Evolutionary conservation across 192 early-diverging fungal genomes (phyloP), one percentile per base, ranked within the genome.

Genomic region (Dissophora globulifera): DNA sequence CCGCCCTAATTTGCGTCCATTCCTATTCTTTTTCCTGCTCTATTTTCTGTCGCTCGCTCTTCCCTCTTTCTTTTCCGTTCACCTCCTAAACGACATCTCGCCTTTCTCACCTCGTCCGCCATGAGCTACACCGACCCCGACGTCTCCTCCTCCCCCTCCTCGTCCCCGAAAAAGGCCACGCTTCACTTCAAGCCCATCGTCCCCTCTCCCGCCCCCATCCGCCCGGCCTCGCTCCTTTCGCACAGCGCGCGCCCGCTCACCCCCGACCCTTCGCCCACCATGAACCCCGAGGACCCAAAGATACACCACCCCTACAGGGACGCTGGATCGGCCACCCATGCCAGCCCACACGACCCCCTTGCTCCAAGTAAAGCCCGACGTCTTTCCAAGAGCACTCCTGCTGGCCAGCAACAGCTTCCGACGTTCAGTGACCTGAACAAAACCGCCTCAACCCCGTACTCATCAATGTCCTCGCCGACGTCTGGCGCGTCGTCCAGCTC

Each of bases 201-300:
- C 27, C 58, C 58, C 32, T 58, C 69, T 50, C 48, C 45, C 42
- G 15, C 20, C 6, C 48, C 19, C 26, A 41, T 27, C 46, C 46
- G 23, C 30, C 30, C 47, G 11, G 42, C 61, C 16, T 29, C 48
- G 7, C 41, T 48, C 35, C 41, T 33, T 47, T 51, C 54, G 25
- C 10, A 15, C 45, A 32, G 47, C n/a, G 35, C 54, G 19, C 43
- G 48, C 2, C 56, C 71, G 16, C 25, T 27, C 6, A 45, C 51
- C 27, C 63, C 63, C 20, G 58, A 61, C 33, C 58, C 63, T 32
- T 67, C 72, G 22, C 63, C 63, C 22, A 67, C 58, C 31, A 76
- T 76, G 72, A 62, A 22, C 58, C 63, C 72, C 22, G 63, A 76
- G 32, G 58, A 66, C 46, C 72, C 72, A 51, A 66, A 59, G 27